Evolutionary conservation across 345 rosid species (phyloP), one percentile per base, ranked within the genome.

Genomic region (Sonneratia caseolaris): DNA sequence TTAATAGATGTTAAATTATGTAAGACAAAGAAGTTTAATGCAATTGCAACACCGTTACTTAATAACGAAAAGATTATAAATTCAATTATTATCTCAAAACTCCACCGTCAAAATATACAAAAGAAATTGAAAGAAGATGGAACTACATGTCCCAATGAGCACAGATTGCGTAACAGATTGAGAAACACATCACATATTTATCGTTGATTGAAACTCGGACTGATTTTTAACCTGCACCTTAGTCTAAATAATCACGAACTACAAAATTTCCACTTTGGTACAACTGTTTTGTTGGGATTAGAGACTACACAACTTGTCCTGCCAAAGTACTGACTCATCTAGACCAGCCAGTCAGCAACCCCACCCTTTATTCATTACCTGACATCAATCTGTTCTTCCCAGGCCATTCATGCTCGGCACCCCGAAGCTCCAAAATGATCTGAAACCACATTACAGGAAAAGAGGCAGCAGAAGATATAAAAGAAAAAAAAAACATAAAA

Each of bases 21-120:
- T 45, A 45, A 14, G 1, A 45, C 49, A 7, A 45, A 27, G 32
- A 27, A 27, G 32, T 27, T 27, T 89, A 68, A 84, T 83, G 42
- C 86, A 27, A 27, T 27, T 27, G 32, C 32, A 27, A 0, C 32
- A 27, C 32, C 32, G 0, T 27, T 27, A 27, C 32, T 27, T 27
- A 0, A 27, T 27, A 27, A 27, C 32, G 0, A 27, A 27, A 0
- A 27, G 32, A 27, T 1, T 27, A 27, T 27, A 27, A 27, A 27
- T 27, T 27, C 32, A 27, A 27, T 27, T 27, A 27, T 27, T 27
- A 42, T 27, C 32, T 27, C 32, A 27, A 27, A 1, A 27, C 32
- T 27, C 1, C 32, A 27, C 32, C 0, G 0, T 27, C 32, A 27
- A 27, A 1, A 27, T 27, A 27, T 27, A 27, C 32, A 27, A 27